Conservation (phyloP, 1,139 yeast species). For the Candida sp. region DNA sequence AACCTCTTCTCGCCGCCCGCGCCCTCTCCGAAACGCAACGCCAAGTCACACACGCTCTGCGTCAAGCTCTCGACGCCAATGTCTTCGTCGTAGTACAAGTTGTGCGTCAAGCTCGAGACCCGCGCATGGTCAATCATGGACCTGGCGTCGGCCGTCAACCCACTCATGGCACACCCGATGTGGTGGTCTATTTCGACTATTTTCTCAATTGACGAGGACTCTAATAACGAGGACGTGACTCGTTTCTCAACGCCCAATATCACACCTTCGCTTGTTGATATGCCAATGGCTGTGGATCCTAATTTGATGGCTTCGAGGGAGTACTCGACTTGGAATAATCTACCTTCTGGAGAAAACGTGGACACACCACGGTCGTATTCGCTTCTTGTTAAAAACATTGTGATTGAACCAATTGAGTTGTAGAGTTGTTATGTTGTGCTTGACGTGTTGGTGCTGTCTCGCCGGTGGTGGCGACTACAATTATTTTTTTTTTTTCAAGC, state of each 20-base stretch:
- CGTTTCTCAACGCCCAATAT: slow-evolving; percentile 97
- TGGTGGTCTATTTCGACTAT: slow-evolving; percentile 94
- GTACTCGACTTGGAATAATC: slow-evolving; percentile 98
- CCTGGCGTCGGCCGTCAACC: slow-evolving; percentile 98
- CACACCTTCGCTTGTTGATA: slow-evolving; percentile 96
- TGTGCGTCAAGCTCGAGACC: slow-evolving; percentile 88
- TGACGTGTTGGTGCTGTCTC: not conserved
- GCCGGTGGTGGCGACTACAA: not conserved
- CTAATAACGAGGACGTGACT: slow-evolving; percentile 91
- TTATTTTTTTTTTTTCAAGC: not conserved
- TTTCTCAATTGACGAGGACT: slow-evolving; percentile 93
- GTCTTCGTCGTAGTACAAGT: slow-evolving; percentile 89
- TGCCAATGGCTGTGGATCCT: slow-evolving; percentile 98
- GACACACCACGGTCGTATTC: slow-evolving; percentile 99
- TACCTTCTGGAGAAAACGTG: slow-evolving; percentile 98
- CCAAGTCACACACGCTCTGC: slow-evolving; percentile 96
- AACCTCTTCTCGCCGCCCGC: slow-evolving; percentile 97
- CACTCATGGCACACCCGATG: slow-evolving; percentile 99
- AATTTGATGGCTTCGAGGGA: slow-evolving; percentile 96
- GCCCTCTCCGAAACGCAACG: slow-evolving; percentile 97
- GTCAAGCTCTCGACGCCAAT: slow-evolving; percentile 94
- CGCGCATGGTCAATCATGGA: slow-evolving; percentile 99
- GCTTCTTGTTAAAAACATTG: slow-evolving; percentile 96
- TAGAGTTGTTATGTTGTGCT: not conserved
- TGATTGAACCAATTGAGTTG: not conserved